Base-by-base conservation (phyloP, 306 rosid species). In the Carpinus fangiana region DNA sequence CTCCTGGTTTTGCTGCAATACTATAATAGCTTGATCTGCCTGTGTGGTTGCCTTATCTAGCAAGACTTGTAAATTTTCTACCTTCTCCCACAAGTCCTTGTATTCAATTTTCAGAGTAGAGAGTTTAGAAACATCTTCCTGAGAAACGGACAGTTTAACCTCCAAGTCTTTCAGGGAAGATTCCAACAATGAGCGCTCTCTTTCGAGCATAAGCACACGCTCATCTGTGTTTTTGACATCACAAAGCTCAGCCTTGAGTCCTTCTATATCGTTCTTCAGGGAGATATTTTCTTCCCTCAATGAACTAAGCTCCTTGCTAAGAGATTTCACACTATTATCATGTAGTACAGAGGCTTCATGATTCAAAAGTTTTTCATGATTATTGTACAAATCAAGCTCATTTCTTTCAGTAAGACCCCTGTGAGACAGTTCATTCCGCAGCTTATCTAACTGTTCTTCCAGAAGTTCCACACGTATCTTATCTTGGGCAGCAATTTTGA, bases 1-100 rank as follows among this genome's bases (percentile, higher is more conserved):
- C 81, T 89, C 99, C 81, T 91, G 94, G 82, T 91, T 93, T 81
- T 95, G 94, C 84, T 90, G 94, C 73, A 89, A 81, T 74, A 85
- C 92, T 81, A 41, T 38, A 81, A 83, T 74, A 60, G 96, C 93
- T 85, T 91, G 96, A 79, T 86, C 93, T 70, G 86, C 94, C 86
- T 91, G 93, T 78, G 81, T 81, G 73, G 94, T 91, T 72, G 98
- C 90, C 84, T 85, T 83, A 77, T 91, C 96, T 52, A 93, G 87
- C 85, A 91, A 70, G 21, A 38, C 54, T 71, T 93, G 98, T 88
- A 95, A 84, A 82, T 77, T 81, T 56, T 85, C 94, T 73, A 93
- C 97, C 85, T 88, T 93, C 48, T 80, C 85, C 83, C 81, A 54
- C 51, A 93, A 89, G 74, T 82, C 84, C 82, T 88, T 83, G 81